phyloP scores from a whole-genome alignment of 352 stramenopile genomes.

The Phytophthora pisi region DNA sequence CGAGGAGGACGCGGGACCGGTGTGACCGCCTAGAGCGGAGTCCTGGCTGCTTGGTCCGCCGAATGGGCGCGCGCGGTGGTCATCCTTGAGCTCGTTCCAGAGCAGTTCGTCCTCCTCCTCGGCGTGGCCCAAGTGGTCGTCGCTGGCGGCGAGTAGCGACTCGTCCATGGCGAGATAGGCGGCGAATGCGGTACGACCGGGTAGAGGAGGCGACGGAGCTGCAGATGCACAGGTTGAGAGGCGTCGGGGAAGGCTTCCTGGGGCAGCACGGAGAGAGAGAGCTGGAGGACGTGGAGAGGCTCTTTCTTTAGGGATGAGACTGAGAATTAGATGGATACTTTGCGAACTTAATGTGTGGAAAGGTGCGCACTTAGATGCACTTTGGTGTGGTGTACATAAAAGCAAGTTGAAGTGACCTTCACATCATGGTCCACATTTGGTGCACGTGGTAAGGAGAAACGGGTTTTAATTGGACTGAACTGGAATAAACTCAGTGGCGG shows the following conservation, averaged over 20 bases:
- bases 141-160: constrained; percentile 59
- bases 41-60: constrained; percentile 14
- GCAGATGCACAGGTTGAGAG: constrained; percentile 1
- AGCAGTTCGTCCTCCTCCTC: constrained; percentile 78
- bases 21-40: constrained; percentile 38
- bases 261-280: background rate
- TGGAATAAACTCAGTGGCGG: background rate
- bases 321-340: background rate
- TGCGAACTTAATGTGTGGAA: constrained; percentile 15
- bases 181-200: background rate
- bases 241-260: background rate
- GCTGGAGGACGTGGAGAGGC: background rate
- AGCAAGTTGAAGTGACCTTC: constrained; percentile 8
- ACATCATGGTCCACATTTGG: background rate
- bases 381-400: constrained; percentile 15
- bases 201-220: constrained; percentile 18
- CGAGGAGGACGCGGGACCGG: background rate
- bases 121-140: constrained; percentile 30
- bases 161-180: constrained; percentile 53
- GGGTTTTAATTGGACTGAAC: background rate
- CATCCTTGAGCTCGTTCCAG: constrained; percentile 81
- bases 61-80: constrained; percentile 43
- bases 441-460: background rate
- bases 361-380: background rate
- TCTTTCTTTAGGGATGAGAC: constrained; percentile 17